Base-by-base conservation (phyloP, 352 stramenopile genomes). In the Aphanomyces astaci region DNA sequence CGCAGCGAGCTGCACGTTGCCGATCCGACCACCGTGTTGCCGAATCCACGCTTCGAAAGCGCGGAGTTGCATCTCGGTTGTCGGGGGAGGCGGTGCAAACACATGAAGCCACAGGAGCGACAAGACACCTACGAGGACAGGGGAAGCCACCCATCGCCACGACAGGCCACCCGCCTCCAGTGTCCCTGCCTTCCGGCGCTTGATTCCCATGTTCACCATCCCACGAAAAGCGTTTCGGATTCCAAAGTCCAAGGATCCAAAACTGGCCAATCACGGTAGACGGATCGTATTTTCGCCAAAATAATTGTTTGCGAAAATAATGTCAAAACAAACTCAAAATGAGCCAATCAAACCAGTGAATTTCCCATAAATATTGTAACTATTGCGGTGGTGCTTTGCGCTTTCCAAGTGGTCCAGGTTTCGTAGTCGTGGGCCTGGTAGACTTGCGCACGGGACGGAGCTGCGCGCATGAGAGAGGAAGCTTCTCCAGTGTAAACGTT, bases 391-490 rank as follows among this genome's bases (percentile, higher is more conserved):
- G n/a, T n/a, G n/a, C n/a, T 46, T 46, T 46, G 39, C 39, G 17
- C 17, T 46, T 17, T 17, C 9, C 17, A 46, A 17, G 39, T 17
- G 45, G 22, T 59, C 28, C 15, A 13, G 19, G n/a, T 13, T 0
- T 0, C 19, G 30, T 9, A 9, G 9, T 25, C 45, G 30, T 39
- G 33, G 33, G 11, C 13, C 43, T 32, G 10, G 25, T 57, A 7
- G 27, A 51, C n/a, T 66, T 43, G 30, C 86, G 86, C 54, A 91
- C 78, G 66, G 88, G 84, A 1, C 86, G 82, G 60, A 94, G 67
- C 71, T 94, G 86, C 68, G 84, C 78, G 57, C 81, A 83, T 64
- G 82, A 80, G 39, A 86, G 81, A 45, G 81, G 78, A 60, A 80
- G 89, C 19, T 77, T 78, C 66, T 94, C 86, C 36, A 94, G 72